Evolutionary conservation across 179 eudicot genomes (phyloP), one percentile per base, ranked within the genome.

Genomic region (Gypsophila paniculata): DNA sequence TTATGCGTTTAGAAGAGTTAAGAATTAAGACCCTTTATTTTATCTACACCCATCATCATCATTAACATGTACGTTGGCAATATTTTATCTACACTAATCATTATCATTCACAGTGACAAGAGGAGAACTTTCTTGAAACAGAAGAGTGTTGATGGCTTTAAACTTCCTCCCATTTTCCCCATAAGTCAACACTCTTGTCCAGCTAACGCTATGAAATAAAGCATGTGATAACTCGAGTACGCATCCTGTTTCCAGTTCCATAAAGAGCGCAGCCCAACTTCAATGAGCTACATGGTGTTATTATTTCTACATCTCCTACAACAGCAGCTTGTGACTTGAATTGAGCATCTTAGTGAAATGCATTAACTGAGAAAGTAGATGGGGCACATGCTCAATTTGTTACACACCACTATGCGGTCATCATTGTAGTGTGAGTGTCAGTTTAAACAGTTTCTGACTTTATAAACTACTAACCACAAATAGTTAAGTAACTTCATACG

Each of bases 31-130:
- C 2, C 18, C 13, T 2, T 60, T 3, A 12, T 46, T 22, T 17
- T 49, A 48, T 23, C 6, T 26, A 46, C 21, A 25, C 25, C 69
- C 69, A 65, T 42, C 44, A 48, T 23, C 38, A 38, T 39, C 29
- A 4, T 63, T 14, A 34, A 59, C 63, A 59, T n/a, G n/a, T n/a
- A n/a, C n/a, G n/a, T n/a, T n/a, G 70, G n/a, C 9, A 46, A 66
- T 66, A 12, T 44, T 21, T 15, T 48, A 46, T 44, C 12, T 25
- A 44, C 36, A 23, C 23, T 52, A 51, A 65, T 39, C 39, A 46
- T 22, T 62, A 34, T 36, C 25, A 10, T 62, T 26, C 63, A 59
- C 63, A 59, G 23, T 60, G 36, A 26, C 18, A 60, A 34, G 39
- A n/a, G 18, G 14, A 46, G 52, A 46, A 9, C 52, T 54, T n/a